Conservation (phyloP, 306 rosid species). For the Pyrus pyrifolia region DNA sequence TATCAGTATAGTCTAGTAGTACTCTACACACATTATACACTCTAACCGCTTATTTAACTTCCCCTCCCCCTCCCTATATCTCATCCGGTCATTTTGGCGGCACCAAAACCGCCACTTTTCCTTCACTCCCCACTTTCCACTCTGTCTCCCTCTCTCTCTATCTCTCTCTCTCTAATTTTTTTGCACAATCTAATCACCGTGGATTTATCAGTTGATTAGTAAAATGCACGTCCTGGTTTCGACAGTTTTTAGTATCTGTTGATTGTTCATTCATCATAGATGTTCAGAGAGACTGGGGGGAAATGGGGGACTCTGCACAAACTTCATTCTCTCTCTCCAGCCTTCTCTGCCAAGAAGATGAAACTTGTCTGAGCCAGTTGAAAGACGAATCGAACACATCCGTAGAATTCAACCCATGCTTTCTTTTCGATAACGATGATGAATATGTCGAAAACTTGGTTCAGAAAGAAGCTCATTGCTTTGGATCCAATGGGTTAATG, state of each 20-base stretch:
- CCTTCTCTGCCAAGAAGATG: conserved; percentile 63
- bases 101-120: conserved; percentile 58
- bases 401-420: conserved; percentile 20
- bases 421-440: conserved; percentile 46
- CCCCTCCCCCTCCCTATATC: conserved; percentile 27
- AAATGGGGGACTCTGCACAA: conserved; percentile 42
- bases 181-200: conserved; percentile 11
- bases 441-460: conserved; percentile 54
- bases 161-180: conserved; percentile 11
- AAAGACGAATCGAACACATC: conserved; percentile 8
- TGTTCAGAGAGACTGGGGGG: conserved; percentile 13
- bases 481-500: conserved; percentile 28
- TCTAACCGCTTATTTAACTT: conserved; percentile 40
- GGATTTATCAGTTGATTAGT: conserved; percentile 30
- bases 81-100: conserved; percentile 79
- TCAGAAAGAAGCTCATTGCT: conserved; percentile 37
- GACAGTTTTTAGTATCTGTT: neutral
- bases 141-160: conserved; percentile 14
- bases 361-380: conserved; percentile 25
- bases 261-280: conserved; percentile 11
- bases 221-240: conserved; percentile 13
- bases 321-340: conserved; percentile 33
- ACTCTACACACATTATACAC: neutral
- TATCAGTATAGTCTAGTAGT: neutral
- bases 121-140: conserved; percentile 17